Percentiles rank a stretch among this genome's conserved stretches.
Evolutionary conservation across 129 eudicot genomes (phyloP).

Genomic region (Lonicera japonica): DNA sequence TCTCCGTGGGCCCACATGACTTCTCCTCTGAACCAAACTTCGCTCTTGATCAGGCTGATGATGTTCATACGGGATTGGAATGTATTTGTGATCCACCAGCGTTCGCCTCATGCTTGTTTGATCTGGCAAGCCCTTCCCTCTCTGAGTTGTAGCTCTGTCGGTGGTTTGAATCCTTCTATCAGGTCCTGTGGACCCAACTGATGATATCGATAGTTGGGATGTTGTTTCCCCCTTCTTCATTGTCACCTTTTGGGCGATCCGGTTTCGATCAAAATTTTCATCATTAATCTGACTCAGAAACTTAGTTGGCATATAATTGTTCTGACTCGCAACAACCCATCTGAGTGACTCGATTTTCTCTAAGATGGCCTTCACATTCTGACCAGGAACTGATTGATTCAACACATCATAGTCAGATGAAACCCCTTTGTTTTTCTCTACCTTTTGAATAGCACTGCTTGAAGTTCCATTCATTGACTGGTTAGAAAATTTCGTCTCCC

Average conservation of each 20-base stretch:
- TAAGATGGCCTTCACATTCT: too few relatives aligned
- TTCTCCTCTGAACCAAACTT: slow-evolving; percentile 12
- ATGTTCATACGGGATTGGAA: slow-evolving; percentile 7
- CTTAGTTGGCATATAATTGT: slow-evolving; percentile 16
- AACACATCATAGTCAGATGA: neutral
- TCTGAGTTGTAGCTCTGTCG: neutral
- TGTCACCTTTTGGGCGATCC: slow-evolving; percentile 7
- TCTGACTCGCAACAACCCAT: too few relatives aligned
- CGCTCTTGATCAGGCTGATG: slow-evolving; percentile 8
- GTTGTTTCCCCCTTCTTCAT: slow-evolving; percentile 1
- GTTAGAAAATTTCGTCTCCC: slow-evolving; percentile 3
- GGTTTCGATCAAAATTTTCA: slow-evolving; percentile 9
- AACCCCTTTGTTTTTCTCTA: neutral
- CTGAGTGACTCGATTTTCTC: too few relatives aligned
- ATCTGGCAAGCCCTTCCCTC: slow-evolving; percentile 2
- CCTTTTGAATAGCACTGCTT: slow-evolving; percentile 2
- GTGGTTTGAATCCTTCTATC: slow-evolving; percentile 3
- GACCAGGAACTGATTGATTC: slow-evolving; percentile 5
- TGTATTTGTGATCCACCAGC: slow-evolving; percentile 3
- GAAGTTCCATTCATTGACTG: slow-evolving; percentile 8
- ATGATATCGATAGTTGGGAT: slow-evolving; percentile 16
- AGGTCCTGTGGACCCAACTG: slow-evolving; percentile 16
- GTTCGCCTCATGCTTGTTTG: slow-evolving; percentile 4
- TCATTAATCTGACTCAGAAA: slow-evolving; percentile 10
- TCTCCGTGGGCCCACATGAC: too few relatives aligned